A percentile compares a stretch with the other conserved stretches of the same genome.
Evolutionary conservation across 371 early-diverging fungal species (phyloP).

Genomic region (Lichtheimia hyalospora): DNA sequence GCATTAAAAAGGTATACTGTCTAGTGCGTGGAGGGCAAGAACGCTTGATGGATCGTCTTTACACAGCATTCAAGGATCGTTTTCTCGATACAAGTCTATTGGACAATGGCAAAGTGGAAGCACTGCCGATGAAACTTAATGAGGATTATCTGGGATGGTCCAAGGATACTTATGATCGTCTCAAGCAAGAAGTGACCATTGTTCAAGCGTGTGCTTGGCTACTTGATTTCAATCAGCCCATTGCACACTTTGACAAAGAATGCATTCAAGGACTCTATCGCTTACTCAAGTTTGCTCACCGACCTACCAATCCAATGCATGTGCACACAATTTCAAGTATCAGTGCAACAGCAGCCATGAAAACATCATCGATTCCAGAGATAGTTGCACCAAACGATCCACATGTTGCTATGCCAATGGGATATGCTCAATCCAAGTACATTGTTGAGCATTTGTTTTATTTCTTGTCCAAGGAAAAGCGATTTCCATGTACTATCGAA

Average conservation of each 20-base stretch:
- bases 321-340: slow-evolving; percentile 38
- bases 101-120: slow-evolving; percentile 5
- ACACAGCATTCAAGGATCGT: slow-evolving; percentile 22
- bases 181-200: slow-evolving; percentile 30
- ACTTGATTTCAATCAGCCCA: slow-evolving; percentile 31
- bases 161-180: slow-evolving; percentile 17
- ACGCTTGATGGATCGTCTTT: slow-evolving; percentile 16
- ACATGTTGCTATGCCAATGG: slow-evolving; percentile 35
- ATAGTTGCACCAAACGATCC: slow-evolving; percentile 24
- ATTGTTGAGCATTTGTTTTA: slow-evolving; percentile 34
- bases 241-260: slow-evolving; percentile 30
- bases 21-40: slow-evolving; percentile 23
- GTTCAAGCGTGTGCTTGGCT: slow-evolving; percentile 38
- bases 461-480: slow-evolving; percentile 27
- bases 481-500: slow-evolving; percentile 30
- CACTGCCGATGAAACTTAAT: slow-evolving; percentile 11
- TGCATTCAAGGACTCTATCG: slow-evolving; percentile 35
- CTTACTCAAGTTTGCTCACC: slow-evolving; percentile 34
- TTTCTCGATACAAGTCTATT: slow-evolving; percentile 13
- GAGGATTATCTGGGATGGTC: slow-evolving; percentile 28
- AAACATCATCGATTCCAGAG: slow-evolving; percentile 21
- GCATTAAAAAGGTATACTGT: slow-evolving; percentile 29
- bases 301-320: slow-evolving; percentile 29
- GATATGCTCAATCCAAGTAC: slow-evolving; percentile 46
- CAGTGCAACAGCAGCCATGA: slow-evolving; percentile 19